Evolutionary conservation across 352 stramenopile genomes (phyloP), one percentile per base, ranked within the genome.

Genomic region (Phytophthora hybrid): DNA sequence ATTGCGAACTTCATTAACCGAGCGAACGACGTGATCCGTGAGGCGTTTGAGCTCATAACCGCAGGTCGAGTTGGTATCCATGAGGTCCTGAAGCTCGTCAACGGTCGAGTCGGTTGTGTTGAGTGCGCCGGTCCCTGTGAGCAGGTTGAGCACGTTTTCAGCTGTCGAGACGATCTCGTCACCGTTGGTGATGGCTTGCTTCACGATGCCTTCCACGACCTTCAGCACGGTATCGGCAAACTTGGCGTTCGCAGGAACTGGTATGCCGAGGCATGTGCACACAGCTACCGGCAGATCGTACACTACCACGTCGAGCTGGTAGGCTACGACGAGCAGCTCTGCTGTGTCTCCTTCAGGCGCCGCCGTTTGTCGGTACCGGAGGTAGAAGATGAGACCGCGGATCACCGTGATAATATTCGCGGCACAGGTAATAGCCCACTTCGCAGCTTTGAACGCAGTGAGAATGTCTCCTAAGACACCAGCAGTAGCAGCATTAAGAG

Each of bases 191-290:
- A 77, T 77, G 6, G 56, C 64, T 19, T 77, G 69, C 19, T 77
- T 77, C 23, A 73, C 69, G 26, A 77, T 77, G 7, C 69, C 69
- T 65, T 77, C 69, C 16, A 77, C 69, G 19, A 77, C 63, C n/a
- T 60, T 55, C 3, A 77, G 69, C 9, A 77, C 69, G 0, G 21
- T 63, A 18, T 56, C 31, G 8, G 63, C 64, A 47, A 68, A 77
- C 26, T 73, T 58, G 32, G 53, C 57, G 1, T 58, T 58, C 32
- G 54, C 37, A 10, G 69, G 69, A 8, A 77, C 69, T 19, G 59
- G 51, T 1, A 73, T 13, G 1, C 58, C 63, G 0, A 77, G 58
- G 26, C 69, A 77, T 18, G 65, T 63, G 31, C 64, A 73, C 2
- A 77, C 64, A 8, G 69, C 69, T 2, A 77, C 64, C 0, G 69